Base-by-base conservation (phyloP, 2,329 filamentous ascomycete genomes). In the Cordyceps fumosorosea region DNA sequence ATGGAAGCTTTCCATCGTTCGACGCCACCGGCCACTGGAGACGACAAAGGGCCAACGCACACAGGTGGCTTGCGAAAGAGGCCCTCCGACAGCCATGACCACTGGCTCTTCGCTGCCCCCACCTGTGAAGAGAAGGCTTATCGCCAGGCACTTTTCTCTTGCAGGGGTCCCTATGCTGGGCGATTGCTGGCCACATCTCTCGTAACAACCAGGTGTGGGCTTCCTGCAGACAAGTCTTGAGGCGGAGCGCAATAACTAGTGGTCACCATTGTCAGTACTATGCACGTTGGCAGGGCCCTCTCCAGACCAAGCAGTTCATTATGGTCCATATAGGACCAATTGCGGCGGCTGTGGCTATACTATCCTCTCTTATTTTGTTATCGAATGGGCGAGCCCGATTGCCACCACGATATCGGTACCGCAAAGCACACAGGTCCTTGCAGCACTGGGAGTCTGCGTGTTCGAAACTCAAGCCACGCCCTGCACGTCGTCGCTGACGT, bases 1-100 rank as follows among this genome's bases (percentile, higher is more conserved):
- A 62, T 62, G 45, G 60, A 62, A 62, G 60, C 34, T 62, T 62
- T 62, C 20, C n/a, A n/a, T 14, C 45, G 37, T n/a, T 60, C 24
- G 34, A 32, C 56, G 56, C 56, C 56, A 60, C 48, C 48, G 10
- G 26, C 16, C 6, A 26, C 12, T 16, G 14, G 24, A 29, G 56
- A 44, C 47, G 29, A 44, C 45, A 59, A 52, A 59, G 47, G 47
- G 42, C 22, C 44, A 37, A 37, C 34, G 34, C 34, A 57, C 32
- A 51, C 56, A 50, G 20, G 45, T 59, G 56, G 56, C 56, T 59
- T 44, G 57, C 18, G 5, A n/a, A 3, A 12, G n/a, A 11, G n/a
- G 18, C 32, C 16, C 32, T 24, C 20, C 47, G 12, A 24, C 14
- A 29, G 24, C 18, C 26, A 29, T 45, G n/a, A 14, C 20, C 48